Conservation (phyloP, 305 asterid species). For the Fraxinus ornus region DNA sequence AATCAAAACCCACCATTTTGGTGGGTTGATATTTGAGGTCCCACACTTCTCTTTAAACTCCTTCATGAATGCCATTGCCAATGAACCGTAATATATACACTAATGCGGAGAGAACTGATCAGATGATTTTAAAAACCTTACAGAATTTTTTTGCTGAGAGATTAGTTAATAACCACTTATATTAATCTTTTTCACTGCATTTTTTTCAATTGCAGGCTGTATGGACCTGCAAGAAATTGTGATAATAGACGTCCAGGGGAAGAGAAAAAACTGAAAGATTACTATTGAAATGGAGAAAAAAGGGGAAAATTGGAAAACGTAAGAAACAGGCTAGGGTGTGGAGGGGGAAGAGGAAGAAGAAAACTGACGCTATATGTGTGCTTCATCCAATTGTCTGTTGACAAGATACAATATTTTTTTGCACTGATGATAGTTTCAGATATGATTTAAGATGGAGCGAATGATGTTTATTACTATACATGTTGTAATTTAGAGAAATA, state of each 20-base stretch:
- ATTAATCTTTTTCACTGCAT: not conserved
- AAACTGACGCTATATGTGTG: not conserved
- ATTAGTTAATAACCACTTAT: not conserved
- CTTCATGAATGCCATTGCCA: not conserved
- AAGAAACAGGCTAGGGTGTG: not conserved
- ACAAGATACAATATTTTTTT: not conserved
- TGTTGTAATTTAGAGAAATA: not conserved
- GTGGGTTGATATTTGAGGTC: not conserved
- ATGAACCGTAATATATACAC: not conserved
- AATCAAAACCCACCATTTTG: too few species aligned
- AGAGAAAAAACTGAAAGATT: not conserved
- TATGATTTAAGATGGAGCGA: not conserved
- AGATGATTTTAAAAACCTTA: not conserved
- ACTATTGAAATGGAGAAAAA: not conserved
- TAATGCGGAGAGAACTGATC: not conserved
- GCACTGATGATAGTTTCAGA: not conserved
- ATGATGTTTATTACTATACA: not conserved
- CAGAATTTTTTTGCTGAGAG: not conserved
- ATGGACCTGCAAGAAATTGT: not conserved
- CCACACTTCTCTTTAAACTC: not conserved
- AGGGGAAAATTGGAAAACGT: not conserved
- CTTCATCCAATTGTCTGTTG: not conserved
- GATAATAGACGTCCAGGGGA: not conserved
- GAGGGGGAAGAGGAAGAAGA: not conserved
- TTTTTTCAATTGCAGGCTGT: not conserved